Conservation (phyloP, 345 rosid genomes). For the Boechera divaricarpa region DNA sequence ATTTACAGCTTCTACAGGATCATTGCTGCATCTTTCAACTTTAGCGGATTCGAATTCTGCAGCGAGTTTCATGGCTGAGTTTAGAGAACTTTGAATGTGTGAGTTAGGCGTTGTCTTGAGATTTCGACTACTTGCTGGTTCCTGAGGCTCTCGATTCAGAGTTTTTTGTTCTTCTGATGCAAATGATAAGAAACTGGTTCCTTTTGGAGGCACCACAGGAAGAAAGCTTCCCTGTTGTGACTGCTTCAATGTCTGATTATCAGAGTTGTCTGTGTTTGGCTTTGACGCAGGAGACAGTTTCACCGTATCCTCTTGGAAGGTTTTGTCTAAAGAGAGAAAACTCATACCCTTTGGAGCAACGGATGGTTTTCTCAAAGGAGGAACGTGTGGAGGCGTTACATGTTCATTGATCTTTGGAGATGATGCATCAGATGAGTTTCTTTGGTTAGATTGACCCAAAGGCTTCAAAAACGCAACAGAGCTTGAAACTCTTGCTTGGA, state of each 20-base stretch:
- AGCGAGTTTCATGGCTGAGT: conserved; percentile 67
- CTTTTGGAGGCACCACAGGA: conserved; percentile 35
- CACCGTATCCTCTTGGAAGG: conserved; percentile 37
- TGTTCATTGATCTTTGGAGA: conserved; percentile 40
- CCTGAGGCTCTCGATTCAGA: conserved; percentile 46
- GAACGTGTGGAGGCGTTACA: conserved; percentile 35
- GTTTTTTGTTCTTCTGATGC: conserved; percentile 38
- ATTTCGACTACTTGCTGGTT: conserved; percentile 33
- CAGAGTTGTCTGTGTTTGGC: conserved; percentile 31
- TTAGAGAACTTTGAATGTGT: conserved; percentile 53
- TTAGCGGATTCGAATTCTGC: conserved; percentile 61
- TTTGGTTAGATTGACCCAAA: conserved; percentile 26
- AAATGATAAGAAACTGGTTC: conserved; percentile 26
- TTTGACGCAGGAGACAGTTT: conserved; percentile 20
- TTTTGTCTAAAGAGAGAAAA: conserved; percentile 64
- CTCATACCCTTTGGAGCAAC: conserved; percentile 49
- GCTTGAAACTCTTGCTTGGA: conserved; percentile 40
- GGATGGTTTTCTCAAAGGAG: conserved; percentile 33
- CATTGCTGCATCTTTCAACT: conserved; percentile 39
- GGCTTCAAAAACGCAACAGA: conserved; percentile 36
- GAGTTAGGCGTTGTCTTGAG: conserved; percentile 48
- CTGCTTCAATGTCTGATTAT: conserved; percentile 31
- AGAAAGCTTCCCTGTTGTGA: conserved; percentile 18
- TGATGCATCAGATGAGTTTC: conserved; percentile 32
- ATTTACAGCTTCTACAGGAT: conserved; percentile 27